Conservation (phyloP, 2,329 filamentous ascomycete species). For the Penicillium olsonii region DNA sequence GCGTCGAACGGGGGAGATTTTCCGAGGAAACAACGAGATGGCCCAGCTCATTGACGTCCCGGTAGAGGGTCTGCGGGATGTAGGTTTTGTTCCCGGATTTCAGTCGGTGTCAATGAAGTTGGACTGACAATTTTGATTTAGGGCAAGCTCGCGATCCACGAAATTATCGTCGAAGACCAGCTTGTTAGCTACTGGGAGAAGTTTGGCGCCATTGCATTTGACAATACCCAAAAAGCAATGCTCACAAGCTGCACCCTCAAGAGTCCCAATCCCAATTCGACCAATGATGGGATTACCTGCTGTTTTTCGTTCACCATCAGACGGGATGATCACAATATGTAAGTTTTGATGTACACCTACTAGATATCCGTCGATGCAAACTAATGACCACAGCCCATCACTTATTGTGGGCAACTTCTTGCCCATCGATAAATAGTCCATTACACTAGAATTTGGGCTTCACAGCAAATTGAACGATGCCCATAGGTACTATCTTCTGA, state of each 20-base stretch:
- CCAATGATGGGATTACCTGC: conserved; percentile 77
- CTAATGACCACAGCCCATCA: conserved; percentile 66
- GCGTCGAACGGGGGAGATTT: conserved; percentile 95
- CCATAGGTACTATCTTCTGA: too few relatives aligned
- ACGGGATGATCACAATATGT: conserved; percentile 95
- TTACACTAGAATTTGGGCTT: neutral
- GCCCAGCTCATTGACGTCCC: conserved; percentile 92
- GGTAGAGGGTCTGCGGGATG: conserved; percentile 86
- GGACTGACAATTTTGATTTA: conserved; percentile 39
- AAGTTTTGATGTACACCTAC: conserved; percentile 45
- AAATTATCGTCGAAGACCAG: conserved; percentile 92
- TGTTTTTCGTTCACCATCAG: conserved; percentile 98
- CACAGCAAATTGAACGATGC: conserved; percentile 1
- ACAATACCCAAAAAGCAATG: conserved; percentile 89
- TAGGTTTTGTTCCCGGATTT: conserved; percentile 55
- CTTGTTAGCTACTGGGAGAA: conserved; percentile 99
- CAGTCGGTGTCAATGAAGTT: neutral
- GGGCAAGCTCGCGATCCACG: conserved; percentile 93
- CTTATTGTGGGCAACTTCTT: conserved; percentile 97
- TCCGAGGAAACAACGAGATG: conserved; percentile 98
- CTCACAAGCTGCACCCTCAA: conserved; percentile 91
- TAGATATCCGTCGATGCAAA: neutral
- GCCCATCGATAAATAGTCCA: conserved; percentile 57
- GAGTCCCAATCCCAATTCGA: conserved; percentile 69
- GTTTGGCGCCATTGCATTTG: conserved; percentile 96